Conservation (phyloP, 2,329 filamentous ascomycete species). For the Hypoxylon sp. region DNA sequence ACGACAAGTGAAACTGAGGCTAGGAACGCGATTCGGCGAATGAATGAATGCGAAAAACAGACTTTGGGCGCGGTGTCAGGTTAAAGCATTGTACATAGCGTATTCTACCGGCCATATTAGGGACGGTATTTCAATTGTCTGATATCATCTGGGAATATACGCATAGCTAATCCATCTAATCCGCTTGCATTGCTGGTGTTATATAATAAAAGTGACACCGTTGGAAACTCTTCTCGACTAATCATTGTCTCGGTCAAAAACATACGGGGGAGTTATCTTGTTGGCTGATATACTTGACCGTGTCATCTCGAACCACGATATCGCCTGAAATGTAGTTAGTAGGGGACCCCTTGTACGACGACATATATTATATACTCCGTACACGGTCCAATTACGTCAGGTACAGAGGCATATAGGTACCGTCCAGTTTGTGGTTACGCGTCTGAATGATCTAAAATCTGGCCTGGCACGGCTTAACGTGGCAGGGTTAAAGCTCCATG, state of each 20-base stretch:
- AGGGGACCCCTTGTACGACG: background rate
- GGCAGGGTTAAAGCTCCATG: conserved; percentile 17
- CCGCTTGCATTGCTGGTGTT: background rate
- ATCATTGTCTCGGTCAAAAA: no score
- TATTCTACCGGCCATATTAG: conserved; percentile 15
- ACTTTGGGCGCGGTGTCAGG: conserved; percentile 29
- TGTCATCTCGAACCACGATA: no score
- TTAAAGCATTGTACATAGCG: conserved; percentile 29
- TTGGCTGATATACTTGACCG: no score
- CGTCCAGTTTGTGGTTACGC: no score
- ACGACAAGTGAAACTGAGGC: conserved; percentile 23
- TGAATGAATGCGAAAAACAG: conserved; percentile 25
- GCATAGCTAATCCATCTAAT: conserved; percentile 21
- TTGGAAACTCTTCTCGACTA: no score
- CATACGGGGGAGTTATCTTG: no score
- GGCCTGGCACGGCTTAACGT: background rate
- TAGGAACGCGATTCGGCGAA: conserved; percentile 15
- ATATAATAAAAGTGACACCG: background rate
- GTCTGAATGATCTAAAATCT: background rate
- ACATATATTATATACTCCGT: background rate
- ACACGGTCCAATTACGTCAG: conserved; percentile 33
- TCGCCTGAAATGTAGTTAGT: no score
- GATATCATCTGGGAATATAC: conserved; percentile 29
- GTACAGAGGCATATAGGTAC: conserved; percentile 2
- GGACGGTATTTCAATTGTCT: conserved; percentile 19